Percentiles rank a stretch among this genome's conserved stretches.
These are phyloP conservation scores for Lipomyces sp. DNA, from an alignment of 805 yeast species.

Conservation along the genomic window DNA sequence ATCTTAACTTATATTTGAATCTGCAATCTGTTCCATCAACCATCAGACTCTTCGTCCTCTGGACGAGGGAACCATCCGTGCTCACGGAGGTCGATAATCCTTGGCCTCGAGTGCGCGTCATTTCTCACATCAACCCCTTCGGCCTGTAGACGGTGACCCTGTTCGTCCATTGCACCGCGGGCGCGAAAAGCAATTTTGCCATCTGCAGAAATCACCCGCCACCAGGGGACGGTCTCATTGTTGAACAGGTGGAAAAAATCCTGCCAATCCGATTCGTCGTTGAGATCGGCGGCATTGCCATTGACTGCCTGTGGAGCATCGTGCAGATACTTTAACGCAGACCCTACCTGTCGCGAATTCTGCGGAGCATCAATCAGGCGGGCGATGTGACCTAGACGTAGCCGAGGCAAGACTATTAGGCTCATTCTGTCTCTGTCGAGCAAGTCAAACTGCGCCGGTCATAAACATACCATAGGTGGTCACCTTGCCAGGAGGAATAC, in stretches of 20 bases:
- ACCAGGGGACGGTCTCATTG: conserved; percentile 67
- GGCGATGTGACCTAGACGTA: conserved; percentile 63
- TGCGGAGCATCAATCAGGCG: conserved; percentile 63
- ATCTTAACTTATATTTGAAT: neutral
- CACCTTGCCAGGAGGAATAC: conserved; percentile 66
- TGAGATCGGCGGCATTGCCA: neutral
- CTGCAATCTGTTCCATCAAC: neutral
- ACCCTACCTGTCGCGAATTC: conserved; percentile 76
- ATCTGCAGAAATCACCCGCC: conserved; percentile 71
- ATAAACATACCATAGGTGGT: conserved; percentile 63
- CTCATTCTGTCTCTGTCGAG: neutral
- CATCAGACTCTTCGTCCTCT: conserved; percentile 23
- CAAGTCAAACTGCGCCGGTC: neutral
- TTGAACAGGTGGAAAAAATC: conserved; percentile 40
- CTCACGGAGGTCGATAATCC: conserved; percentile 44
- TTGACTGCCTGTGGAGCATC: neutral
- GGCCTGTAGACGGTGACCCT: conserved; percentile 50
- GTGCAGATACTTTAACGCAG: conserved; percentile 61
- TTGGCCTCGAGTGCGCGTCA: conserved; percentile 48
- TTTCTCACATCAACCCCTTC: conserved; percentile 52
- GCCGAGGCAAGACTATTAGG: neutral
- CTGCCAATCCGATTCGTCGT: neutral
- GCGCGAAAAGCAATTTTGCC: conserved; percentile 63
- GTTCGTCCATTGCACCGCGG: conserved; percentile 51
- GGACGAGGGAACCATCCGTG: conserved; percentile 72